Base-by-base conservation (phyloP, 2,329 filamentous ascomycete genomes). In the Cryphonectria parasitica region DNA sequence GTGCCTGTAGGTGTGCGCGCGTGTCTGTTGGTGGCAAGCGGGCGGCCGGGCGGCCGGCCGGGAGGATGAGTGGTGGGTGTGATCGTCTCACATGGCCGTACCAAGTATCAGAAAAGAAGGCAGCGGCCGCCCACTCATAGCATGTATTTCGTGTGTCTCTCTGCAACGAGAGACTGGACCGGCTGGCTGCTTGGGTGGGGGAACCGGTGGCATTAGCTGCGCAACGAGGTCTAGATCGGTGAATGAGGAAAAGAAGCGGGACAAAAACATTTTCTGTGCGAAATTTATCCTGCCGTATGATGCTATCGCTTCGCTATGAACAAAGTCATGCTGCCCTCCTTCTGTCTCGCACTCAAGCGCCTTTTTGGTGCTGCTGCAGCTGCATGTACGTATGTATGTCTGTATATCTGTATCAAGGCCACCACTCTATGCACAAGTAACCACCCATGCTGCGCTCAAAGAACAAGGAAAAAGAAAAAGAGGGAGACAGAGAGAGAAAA, bases 281-380 rank as follows among this genome's bases (percentile, higher is more conserved):
- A 58, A 6, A 58, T 58, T 31, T 34, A 25, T 31, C 54, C 28
- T 34, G 54, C 54, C 54, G 15, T 19, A 58, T 34, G 28, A 31
- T 58, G 54, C 17, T 58, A 58, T 58, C 28, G 54, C 54, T 58
- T 58, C 54, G 25, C 54, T 58, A 58, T 58, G 54, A 58, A 17
- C 25, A 25, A 17, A 13, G 13, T 34, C 28, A 58, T 58, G 54
- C 54, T 28, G 17, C 45, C 22, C 45, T 49, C 54, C 28, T 17
- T 58, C 54, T 58, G 54, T 58, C 54, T 31, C 28, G 28, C 54
- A 7, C 25, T 58, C 54, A 19, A 31, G 54, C 54, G 54, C 54
- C 54, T 28, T 1, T 49, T n/a, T 49, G 43, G 17, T 45, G 43
- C 43, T 45, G 45, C 22, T 49, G 52, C 52, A 31, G 52, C 13